phyloP scores from a whole-genome alignment of 1,284 basidiomycete species.

The Dichomitus squalens region DNA sequence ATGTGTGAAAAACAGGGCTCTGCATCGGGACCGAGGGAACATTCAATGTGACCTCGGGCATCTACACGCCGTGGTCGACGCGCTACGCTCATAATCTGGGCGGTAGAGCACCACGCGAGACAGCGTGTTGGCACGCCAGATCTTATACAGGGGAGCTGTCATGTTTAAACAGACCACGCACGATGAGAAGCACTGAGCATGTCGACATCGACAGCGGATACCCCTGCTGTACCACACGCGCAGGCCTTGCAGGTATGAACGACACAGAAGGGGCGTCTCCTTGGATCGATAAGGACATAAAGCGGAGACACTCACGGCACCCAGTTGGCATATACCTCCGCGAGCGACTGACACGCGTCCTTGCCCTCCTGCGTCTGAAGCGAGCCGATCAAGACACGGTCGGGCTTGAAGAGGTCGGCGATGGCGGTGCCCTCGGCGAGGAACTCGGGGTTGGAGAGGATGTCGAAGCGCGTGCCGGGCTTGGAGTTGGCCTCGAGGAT shows the following conservation, averaged over 20 bases:
- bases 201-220: too few species aligned
- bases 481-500: conserved; percentile 98
- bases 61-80: too few species aligned
- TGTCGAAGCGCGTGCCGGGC: conserved; percentile 91
- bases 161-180: background rate
- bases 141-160: background rate
- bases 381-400: conserved; percentile 97
- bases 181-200: too few species aligned
- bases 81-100: too few species aligned
- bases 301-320: conserved; percentile 72
- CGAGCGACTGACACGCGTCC: conserved; percentile 77
- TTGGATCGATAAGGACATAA: too few species aligned
- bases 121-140: background rate
- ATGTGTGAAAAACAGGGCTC: too few species aligned
- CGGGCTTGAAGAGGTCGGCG: conserved; percentile 83
- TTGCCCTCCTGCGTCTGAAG: conserved; percentile 87
- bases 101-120: too few species aligned
- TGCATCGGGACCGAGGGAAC: too few species aligned
- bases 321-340: conserved; percentile 93
- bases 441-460: conserved; percentile 99
- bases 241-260: too few species aligned
- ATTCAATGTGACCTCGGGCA: too few species aligned
- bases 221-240: too few species aligned
- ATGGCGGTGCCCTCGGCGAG: conserved; percentile 98
- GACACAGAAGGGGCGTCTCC: too few species aligned